A percentile compares a stretch with the other conserved stretches of the same genome.
phyloP scores from a whole-genome alignment of 768 basidiomycete species.

The Pholiota conissans region DNA sequence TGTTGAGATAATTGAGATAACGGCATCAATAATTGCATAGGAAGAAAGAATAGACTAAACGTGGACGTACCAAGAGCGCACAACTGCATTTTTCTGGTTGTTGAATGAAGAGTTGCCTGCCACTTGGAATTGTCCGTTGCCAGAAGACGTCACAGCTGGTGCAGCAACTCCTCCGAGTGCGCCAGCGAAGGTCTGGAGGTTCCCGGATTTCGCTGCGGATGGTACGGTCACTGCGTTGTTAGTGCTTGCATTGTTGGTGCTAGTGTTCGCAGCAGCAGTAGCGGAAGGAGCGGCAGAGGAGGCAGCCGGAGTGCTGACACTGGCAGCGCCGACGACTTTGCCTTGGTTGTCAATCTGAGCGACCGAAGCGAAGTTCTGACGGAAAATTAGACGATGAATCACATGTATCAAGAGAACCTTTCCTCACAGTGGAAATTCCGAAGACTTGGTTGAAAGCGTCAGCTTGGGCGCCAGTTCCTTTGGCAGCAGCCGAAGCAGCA shows the following conservation, averaged over 20 bases:
- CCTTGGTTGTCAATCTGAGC: constrained; percentile 47
- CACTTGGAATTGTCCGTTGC: constrained; percentile 49
- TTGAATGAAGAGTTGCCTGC: constrained; percentile 48
- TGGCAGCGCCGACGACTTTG: constrained; percentile 22
- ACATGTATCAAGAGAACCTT: not conserved
- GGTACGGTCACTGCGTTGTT: constrained; percentile 6
- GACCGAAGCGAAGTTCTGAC: constrained; percentile 46
- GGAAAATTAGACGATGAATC: not conserved
- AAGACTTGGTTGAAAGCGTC: constrained; percentile 64
- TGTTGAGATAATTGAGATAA: constrained; percentile 10
- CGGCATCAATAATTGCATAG: not conserved
- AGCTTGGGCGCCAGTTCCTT: constrained; percentile 52
- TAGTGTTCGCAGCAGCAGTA: constrained; percentile 10
- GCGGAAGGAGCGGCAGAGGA: constrained; percentile 6
- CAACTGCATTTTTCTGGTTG: constrained; percentile 41
- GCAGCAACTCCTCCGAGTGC: constrained; percentile 45
- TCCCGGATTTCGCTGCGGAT: constrained; percentile 18
- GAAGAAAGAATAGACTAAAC: constrained; percentile 7
- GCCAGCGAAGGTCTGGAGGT: constrained; percentile 53
- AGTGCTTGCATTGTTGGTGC: constrained; percentile 6
- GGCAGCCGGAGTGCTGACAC: constrained; percentile 2
- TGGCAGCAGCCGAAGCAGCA: constrained; percentile 41
- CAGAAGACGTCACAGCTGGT: constrained; percentile 41
- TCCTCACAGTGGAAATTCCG: constrained; percentile 44
- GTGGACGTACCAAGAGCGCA: constrained; percentile 53